Conservation (phyloP, 2,329 filamentous ascomycete species). For the Fusarium transvaalense region DNA sequence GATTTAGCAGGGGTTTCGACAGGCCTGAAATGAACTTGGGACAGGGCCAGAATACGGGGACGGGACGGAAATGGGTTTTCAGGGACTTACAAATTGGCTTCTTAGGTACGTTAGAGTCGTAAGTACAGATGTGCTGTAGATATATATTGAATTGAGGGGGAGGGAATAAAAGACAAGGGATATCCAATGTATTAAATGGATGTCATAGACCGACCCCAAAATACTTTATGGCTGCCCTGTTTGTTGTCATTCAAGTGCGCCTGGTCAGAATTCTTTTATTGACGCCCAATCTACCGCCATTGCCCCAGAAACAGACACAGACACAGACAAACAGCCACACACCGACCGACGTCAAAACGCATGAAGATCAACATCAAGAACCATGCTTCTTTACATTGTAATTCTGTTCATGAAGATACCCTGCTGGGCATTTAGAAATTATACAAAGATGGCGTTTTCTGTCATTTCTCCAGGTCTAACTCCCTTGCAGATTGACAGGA, state of each 20-base stretch:
- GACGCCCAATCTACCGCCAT: conserved; percentile 48
- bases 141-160: conserved; percentile 14
- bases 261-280: conserved; percentile 41
- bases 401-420: not conserved
- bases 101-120: not conserved
- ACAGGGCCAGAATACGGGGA: conserved; percentile 28
- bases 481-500: conserved; percentile 3
- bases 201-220: conserved; percentile 23
- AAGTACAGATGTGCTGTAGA: not conserved
- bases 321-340: conserved; percentile 41
- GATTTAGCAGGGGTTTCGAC: conserved; percentile 42
- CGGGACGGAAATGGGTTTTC: conserved; percentile 23
- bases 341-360: conserved; percentile 10
- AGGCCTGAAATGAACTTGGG: conserved; percentile 18
- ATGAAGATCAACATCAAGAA: conserved; percentile 26
- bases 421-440: not conserved
- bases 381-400: not conserved
- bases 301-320: conserved; percentile 50
- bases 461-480: not conserved
- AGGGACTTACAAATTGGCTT: conserved; percentile 17
- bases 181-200: conserved; percentile 20
- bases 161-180: conserved; percentile 3
- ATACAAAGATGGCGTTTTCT: not conserved
- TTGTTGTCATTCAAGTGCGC: conserved; percentile 42
- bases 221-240: conserved; percentile 20